Base-by-base conservation (phyloP, 768 basidiomycete genomes). In the Tricholoma sp. region DNA sequence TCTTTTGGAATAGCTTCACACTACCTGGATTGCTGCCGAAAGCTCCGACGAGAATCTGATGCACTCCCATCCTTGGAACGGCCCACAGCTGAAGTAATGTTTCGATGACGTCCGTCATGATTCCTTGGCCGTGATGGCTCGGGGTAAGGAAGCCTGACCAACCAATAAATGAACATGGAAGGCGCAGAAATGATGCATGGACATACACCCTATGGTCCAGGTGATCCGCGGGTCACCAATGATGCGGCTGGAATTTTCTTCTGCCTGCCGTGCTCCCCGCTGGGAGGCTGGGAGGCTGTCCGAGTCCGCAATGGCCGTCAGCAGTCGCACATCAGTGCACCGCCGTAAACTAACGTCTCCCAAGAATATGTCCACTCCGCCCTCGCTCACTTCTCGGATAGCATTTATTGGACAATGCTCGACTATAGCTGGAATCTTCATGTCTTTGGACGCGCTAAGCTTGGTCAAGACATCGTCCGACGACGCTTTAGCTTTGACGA, bases 1-100 rank as follows among this genome's bases (percentile, higher is more conserved):
- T 83, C 76, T 87, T 88, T 63, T 82, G 74, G 60, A 90, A 88
- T 17, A 89, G 85, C 51, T 80, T 74, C 8, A 76, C 70, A 60
- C 89, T 89, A 0, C 75, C 86, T 4, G 66, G 63, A 68, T 91
- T 90, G 6, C 75, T 84, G 4, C 65, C 64, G 50, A 79, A 80
- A 6, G 78, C 75, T 11, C 71, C 68, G 1, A 70, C 78, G n/a
- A 72, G 67, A 57, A 88, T 73, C 49, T 64, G 65, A 8, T 75
- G 75, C 6, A 78, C 74, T 0, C 77, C 75, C 88, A 90, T 87
- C 50, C 83, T 71, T 2, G 85, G 86, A 42, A 87, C 72, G 18
- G 73, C 81, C 87, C 89, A 89, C 10, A 75, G 64, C 13, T 76
- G 63, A 44, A 90, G 52, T 31, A 91, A 50, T 4, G 77, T 78